Conservation (phyloP, 2,329 filamentous ascomycete species). For the Myotisia sp. region DNA sequence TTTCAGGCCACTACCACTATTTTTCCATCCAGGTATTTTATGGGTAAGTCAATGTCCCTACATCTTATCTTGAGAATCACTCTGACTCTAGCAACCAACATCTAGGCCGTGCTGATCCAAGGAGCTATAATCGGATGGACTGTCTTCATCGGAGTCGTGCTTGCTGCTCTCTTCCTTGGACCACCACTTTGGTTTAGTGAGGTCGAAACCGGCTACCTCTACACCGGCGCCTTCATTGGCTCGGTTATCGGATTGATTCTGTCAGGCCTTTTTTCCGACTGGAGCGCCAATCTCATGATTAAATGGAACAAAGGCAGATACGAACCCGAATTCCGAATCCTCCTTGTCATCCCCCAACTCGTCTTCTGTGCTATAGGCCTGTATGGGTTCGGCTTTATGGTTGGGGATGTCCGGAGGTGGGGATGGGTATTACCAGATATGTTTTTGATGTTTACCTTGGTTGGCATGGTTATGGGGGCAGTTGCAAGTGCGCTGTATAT, state of each 20-base stretch:
- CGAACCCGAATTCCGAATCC: conserved; percentile 78
- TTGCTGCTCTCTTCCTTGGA: conserved; percentile 68
- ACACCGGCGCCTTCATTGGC: conserved; percentile 73
- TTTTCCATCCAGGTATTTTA: conserved; percentile 70
- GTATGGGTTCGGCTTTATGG: conserved; percentile 70
- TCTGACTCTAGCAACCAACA: conserved; percentile 10
- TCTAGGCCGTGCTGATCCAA: conserved; percentile 55
- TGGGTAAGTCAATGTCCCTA: conserved; percentile 42
- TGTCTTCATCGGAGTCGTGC: conserved; percentile 72
- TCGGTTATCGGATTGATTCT: conserved; percentile 63
- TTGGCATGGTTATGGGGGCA: conserved; percentile 83
- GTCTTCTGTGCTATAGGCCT: conserved; percentile 63
- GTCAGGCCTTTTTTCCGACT: conserved; percentile 62
- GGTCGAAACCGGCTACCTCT: conserved; percentile 70
- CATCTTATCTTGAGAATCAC: neutral
- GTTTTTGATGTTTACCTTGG: conserved; percentile 72
- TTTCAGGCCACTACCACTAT: conserved; percentile 63
- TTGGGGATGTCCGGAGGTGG: conserved; percentile 46
- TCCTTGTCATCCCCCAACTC: conserved; percentile 70
- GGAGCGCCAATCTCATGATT: conserved; percentile 55
- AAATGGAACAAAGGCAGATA: conserved; percentile 65
- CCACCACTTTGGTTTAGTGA: conserved; percentile 71
- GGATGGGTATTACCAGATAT: conserved; percentile 61
- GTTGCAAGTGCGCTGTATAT: conserved; percentile 78
- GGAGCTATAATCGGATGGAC: conserved; percentile 91